Conservation (phyloP, 83 land plant species). For the Picea mariana region DNA sequence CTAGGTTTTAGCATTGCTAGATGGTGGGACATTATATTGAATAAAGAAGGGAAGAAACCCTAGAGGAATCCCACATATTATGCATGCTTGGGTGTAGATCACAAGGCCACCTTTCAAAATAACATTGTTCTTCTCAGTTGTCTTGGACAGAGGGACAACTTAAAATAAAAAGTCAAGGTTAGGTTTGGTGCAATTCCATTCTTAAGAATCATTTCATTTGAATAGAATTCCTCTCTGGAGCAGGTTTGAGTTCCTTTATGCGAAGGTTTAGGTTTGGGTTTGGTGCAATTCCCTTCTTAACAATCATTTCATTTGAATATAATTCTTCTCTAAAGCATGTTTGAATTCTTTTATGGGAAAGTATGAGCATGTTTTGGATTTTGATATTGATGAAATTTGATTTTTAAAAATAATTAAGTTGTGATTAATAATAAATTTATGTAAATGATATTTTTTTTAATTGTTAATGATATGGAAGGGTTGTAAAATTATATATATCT, state of each 20-base stretch:
- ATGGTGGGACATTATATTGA: not conserved
- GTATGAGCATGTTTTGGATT: too few relatives aligned
- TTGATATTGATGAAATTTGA: too few relatives aligned
- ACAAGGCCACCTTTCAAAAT: not conserved
- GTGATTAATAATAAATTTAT: too few relatives aligned
- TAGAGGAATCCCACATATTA: not conserved
- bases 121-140: not conserved
- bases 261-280: not conserved
- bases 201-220: not conserved
- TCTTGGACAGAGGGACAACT: not conserved
- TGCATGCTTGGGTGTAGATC: not conserved
- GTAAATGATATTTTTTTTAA: too few relatives aligned
- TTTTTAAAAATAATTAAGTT: too few relatives aligned
- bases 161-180: not conserved
- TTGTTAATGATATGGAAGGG: too few relatives aligned
- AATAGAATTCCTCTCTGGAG: not conserved
- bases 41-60: not conserved
- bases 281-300: not conserved
- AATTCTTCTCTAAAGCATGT: not conserved
- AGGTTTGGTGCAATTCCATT: conserved; percentile 2
- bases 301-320: not conserved
- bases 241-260: too few relatives aligned
- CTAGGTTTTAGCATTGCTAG: not conserved
- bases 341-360: too few relatives aligned
- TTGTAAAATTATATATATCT: too few relatives aligned